Conservation (phyloP, 345 rosid species). For the Euphorbia tirucalli region DNA sequence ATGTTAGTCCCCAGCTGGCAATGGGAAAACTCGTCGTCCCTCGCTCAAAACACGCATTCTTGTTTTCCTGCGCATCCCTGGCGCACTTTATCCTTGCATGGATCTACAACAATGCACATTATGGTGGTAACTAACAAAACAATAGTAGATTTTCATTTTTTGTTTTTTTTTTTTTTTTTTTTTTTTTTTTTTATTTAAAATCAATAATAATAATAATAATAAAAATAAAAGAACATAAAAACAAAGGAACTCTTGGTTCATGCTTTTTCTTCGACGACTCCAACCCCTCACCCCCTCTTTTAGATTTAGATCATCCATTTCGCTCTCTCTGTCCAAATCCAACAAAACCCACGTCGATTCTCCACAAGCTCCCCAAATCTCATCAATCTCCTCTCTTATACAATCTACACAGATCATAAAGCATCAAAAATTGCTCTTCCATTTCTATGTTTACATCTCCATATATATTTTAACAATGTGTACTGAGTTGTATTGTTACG, state of each 20-base stretch:
- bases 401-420: slow-evolving; percentile 11
- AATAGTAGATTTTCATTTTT: too few species aligned
- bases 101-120: not conserved
- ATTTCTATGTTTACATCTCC: not conserved
- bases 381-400: not conserved
- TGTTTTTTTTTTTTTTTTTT: too few species aligned
- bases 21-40: slow-evolving; percentile 20
- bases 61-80: slow-evolving; percentile 2
- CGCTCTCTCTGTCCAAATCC: slow-evolving; percentile 14
- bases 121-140: too few species aligned
- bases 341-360: slow-evolving; percentile 31
- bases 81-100: slow-evolving; percentile 22
- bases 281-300: not conserved
- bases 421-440: not conserved
- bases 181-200: not conserved
- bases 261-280: slow-evolving; percentile 25
- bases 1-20: not conserved
- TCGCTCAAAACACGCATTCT: too few species aligned
- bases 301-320: slow-evolving; percentile 32
- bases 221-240: slow-evolving; percentile 8
- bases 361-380: slow-evolving; percentile 15
- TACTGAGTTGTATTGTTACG: not conserved
- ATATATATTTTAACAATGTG: not conserved
- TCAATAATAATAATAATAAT: not conserved
- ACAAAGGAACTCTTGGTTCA: slow-evolving; percentile 30